Evolutionary conservation across 1,139 yeast species (phyloP).

Genomic region (Nakaseomyces sp.): DNA sequence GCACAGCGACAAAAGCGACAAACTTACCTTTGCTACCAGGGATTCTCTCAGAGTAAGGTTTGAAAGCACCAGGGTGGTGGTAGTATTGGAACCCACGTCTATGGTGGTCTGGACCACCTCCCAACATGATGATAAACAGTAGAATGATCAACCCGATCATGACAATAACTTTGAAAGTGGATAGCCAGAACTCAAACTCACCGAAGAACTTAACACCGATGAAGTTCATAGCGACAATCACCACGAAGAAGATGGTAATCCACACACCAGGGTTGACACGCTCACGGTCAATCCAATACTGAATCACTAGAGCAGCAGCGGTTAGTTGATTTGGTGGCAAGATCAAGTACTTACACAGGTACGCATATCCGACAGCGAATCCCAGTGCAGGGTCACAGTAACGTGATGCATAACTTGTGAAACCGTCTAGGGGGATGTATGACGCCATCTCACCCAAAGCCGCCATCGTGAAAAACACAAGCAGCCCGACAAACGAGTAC

Average conservation of each 20-base stretch:
- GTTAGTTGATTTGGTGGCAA: slow-evolving; percentile 56
- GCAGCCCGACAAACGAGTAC: slow-evolving; percentile 51
- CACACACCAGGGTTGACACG: slow-evolving; percentile 44
- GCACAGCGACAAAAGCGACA: slow-evolving; percentile 56
- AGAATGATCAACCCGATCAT: slow-evolving; percentile 47
- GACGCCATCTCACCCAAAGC: slow-evolving; percentile 73
- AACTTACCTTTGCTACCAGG: slow-evolving; percentile 43
- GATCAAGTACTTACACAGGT: slow-evolving; percentile 54
- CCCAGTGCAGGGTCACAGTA: slow-evolving; percentile 66
- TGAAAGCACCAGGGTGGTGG: slow-evolving; percentile 40
- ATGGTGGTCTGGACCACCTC: slow-evolving; percentile 51
- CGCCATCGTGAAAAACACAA: slow-evolving; percentile 62
- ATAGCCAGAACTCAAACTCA: slow-evolving; percentile 61
- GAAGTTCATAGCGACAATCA: slow-evolving; percentile 45
- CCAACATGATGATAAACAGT: slow-evolving; percentile 45
- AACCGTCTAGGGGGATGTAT: slow-evolving; percentile 61
- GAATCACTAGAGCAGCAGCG: slow-evolving; percentile 32
- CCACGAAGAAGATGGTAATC: slow-evolving; percentile 40
- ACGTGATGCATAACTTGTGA: slow-evolving; percentile 60
- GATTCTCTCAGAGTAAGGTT: slow-evolving; percentile 40
- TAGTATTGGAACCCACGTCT: slow-evolving; percentile 44
- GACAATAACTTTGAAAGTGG: slow-evolving; percentile 48
- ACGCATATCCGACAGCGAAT: slow-evolving; percentile 64
- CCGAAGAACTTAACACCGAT: slow-evolving; percentile 52
- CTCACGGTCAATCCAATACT: slow-evolving; percentile 43